Evolutionary conservation across 257 asterid genomes (phyloP), one percentile per base, ranked within the genome.

Genomic region (Gardenia jasminoides): DNA sequence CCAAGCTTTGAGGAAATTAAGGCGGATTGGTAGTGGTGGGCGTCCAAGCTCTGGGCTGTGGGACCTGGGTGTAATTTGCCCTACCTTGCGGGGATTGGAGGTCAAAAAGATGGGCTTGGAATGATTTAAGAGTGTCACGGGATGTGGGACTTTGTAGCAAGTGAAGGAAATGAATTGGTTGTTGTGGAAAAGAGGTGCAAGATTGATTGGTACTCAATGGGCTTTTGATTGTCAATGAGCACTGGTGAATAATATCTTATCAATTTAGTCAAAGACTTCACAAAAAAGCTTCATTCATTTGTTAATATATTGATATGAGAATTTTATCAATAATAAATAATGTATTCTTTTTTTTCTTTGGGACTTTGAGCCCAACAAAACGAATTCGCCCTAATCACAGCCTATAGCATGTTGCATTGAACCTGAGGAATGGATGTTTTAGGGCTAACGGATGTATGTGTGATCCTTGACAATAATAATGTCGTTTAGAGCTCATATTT

Each of bases 1-100:
- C 54, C 75, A 7, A n/a, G 71, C 48, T 24, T 61, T 79, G 84
- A 85, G 85, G 70, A 87, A 73, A 78, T 86, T 82, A 86, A 88
- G 91, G 89, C 88, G 85, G 90, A 82, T 80, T 80, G 83, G 74
- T 79, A 83, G 28, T 56, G 50, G 76, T 44, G 85, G 59, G 85
- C 83, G 84, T 64, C 16, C 81, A 24, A 36, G 3, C 16, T 8
- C 17, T 58, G 12, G 12, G 2, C 52, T 9, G 44, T 41, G 72
- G 77, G 72, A 46, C n/a, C 71, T 59, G n/a, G 9, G 15, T 6
- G 79, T 64, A 61, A 12, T 61, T 43, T 73, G 26, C 3, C 41
- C 41, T 36, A 26, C n/a, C 24, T 11, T 22, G 31, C 30, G 64
- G 3, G 26, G 28, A 7, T 22, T 69, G 84, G 83, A 76, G 79